These are phyloP conservation scores for Lepiota brunneoincarnata DNA, from an alignment of 768 basidiomycete genomes.

Conservation along the genomic window DNA sequence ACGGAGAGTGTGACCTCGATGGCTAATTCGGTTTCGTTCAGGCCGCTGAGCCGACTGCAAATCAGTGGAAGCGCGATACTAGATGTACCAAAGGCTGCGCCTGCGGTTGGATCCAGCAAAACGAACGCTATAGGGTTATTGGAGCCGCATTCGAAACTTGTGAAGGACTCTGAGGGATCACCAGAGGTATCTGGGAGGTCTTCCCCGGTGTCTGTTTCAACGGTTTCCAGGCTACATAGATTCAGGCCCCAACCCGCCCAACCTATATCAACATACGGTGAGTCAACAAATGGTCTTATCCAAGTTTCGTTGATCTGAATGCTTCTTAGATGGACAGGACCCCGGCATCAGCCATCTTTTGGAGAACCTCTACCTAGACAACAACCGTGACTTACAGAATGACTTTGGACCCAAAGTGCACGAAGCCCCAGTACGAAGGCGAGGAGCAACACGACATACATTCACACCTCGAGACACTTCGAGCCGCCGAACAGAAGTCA, in stretches of 20 bases:
- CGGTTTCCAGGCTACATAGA: constrained; percentile 47
- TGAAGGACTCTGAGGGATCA: constrained; percentile 52
- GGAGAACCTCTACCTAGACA: constrained; percentile 88
- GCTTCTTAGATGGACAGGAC: constrained; percentile 75
- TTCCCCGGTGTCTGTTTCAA: constrained; percentile 68
- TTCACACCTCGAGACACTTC: constrained; percentile 65
- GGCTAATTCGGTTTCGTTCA: constrained; percentile 60
- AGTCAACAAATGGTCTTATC: constrained; percentile 16
- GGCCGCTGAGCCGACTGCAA: constrained; percentile 60
- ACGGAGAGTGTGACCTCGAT: constrained; percentile 80
- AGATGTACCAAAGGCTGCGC: constrained; percentile 83
- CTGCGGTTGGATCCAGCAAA: constrained; percentile 84
- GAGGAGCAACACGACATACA: constrained; percentile 67
- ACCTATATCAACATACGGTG: constrained; percentile 74
- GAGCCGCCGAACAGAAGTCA: constrained; percentile 65
- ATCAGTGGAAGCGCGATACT: constrained; percentile 47
- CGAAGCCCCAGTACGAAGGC: constrained; percentile 75
- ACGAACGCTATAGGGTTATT: constrained; percentile 80
- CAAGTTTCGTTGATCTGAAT: neutral
- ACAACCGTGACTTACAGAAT: constrained; percentile 77
- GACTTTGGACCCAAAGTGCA: constrained; percentile 92
- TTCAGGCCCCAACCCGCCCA: constrained; percentile 50
- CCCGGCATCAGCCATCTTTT: constrained; percentile 85
- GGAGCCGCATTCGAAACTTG: constrained; percentile 68
- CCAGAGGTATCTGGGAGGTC: constrained; percentile 74